Evolutionary conservation across 1,284 basidiomycete genomes (phyloP), one percentile per base, ranked within the genome.

Genomic region (Cutaneotrichosporon cavernicola): DNA sequence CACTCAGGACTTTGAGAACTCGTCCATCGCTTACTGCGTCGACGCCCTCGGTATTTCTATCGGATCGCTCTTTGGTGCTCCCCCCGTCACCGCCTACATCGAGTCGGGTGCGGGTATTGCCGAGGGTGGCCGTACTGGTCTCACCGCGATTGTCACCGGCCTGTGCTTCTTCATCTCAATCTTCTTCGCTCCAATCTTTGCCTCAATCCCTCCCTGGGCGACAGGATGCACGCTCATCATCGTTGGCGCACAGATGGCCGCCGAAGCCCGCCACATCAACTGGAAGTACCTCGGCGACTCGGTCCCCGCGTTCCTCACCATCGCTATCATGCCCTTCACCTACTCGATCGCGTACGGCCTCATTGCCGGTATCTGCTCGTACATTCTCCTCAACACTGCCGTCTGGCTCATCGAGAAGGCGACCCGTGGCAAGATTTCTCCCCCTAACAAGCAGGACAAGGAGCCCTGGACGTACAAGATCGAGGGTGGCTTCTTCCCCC

Each of bases 171-270:
- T 94, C 79, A 80, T 94, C 64, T 90, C 87, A 5, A 83, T 94
- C 65, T 95, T 95, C 85, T 95, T 95, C 73, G 87, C 91, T 13
- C 92, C 92, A 4, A 90, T 95, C 73, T 93, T 95, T 70, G 89
- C 90, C 18, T 90, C 88, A 21, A 91, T 95, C 67, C 92, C 92
- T 0, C 73, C 87, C 0, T 95, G 91, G 90, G 91, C 92, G 1
- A 95, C 92, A 0, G 92, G 92, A 7, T 89, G 90, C 64, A 91
- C 91, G 5, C 83, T 95, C 56, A 86, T 92, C 65, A 89, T 95
- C 65, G 91, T 93, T 46, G 92, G 92, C 30, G 90, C 89, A 31
- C 83, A 94, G 76, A 95, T 95, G 92, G 91, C 92, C 75, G 85
- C 88, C 73, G 93, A 91, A 74, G 89, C 90, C 14, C 85, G 87